Evolutionary conservation across 352 stramenopile genomes (phyloP), one percentile per base, ranked within the genome.

Genomic region (Globisporangium iwayamae): DNA sequence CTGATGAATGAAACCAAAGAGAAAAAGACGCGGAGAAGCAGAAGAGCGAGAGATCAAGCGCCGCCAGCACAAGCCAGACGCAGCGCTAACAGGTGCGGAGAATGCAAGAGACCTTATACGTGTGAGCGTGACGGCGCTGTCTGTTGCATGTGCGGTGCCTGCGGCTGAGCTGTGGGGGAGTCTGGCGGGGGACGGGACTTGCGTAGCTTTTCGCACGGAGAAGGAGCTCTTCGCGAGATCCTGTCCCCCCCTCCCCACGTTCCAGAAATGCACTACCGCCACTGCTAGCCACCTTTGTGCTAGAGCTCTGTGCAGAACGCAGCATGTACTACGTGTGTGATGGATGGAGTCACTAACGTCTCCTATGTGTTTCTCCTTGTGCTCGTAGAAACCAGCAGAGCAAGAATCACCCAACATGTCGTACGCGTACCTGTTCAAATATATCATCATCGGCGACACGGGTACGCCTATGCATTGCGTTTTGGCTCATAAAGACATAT

Each of bases 361-460:
- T 11, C n/a, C 45, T 22, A 34, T 58, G 18, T 43, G 20, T 54
- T n/a, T 52, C 39, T 32, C 28, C 16, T 41, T 46, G 30, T 39
- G 25, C 22, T 39, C 10, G 14, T 53, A 41, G 43, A 25, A 28
- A 25, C 25, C 30, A 22, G 20, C 22, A 53, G 48, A 52, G 38
- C 30, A 46, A 60, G 50, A 60, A 48, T 18, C 18, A 34, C 28
- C 16, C 56, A 73, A 9, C 52, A 98, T 98, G 94, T 97, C 90
- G 66, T 98, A 98, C 86, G 90, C 91, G 47, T 98, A 98, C 69
- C 78, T 98, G 55, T 98, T 98, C 83, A 98, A 98, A 84, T 98
- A 99, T 77, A 99, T 99, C 63, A 99, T 99, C 78, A 99, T 99
- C 69, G 97, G 97, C 54, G 97, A 99, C 78, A 99, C 97, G 50